Evolutionary conservation across 1,284 basidiomycete species (phyloP), one percentile per base, ranked within the genome.

Genomic region (Farysia itapuensis): DNA sequence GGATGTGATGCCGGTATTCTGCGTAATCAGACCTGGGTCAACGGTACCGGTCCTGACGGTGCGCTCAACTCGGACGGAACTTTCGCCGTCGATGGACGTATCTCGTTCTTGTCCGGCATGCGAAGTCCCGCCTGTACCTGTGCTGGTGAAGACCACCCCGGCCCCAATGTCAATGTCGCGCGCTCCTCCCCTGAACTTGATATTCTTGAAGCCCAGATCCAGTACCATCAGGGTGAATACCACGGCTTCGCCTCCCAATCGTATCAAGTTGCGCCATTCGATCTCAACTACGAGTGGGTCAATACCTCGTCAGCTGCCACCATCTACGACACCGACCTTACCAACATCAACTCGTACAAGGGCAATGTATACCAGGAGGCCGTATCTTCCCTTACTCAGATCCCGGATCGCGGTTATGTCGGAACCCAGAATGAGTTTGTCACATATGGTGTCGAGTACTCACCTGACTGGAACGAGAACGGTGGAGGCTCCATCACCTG

Each of bases 171-270:
- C 31, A 63, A 68, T n/a, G 65, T 72, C 7, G 77, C 70, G 12
- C 70, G 77, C n/a, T 59, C 64, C 5, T 71, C 69, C 21, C 77
- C 77, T 7, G 77, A 78, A 43, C 39, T 78, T 20, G 77, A 78
- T 38, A 68, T 77, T 16, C 56, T 74, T 37, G 74, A 78, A 46
- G 68, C 72, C 6, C 81, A 84, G 61, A 80, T 79, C 82, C 78
- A 85, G 84, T 73, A 35, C 14, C 57, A 52, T 23, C 32, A 41
- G 6, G 75, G 71, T 19, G 53, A 33, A 37, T 43, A 44, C 32
- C 64, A 50, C 35, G 59, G 63, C 5, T 63, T 45, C 12, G 73
- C 68, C 3, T 77, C 72, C 44, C 60, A 70, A 57, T 75, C 74
- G 3, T 64, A 69, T 43, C 75, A 77, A 44, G 51, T 70, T 14